phyloP scores from a whole-genome alignment of 805 yeast species.

The Torulaspora franciscae region DNA sequence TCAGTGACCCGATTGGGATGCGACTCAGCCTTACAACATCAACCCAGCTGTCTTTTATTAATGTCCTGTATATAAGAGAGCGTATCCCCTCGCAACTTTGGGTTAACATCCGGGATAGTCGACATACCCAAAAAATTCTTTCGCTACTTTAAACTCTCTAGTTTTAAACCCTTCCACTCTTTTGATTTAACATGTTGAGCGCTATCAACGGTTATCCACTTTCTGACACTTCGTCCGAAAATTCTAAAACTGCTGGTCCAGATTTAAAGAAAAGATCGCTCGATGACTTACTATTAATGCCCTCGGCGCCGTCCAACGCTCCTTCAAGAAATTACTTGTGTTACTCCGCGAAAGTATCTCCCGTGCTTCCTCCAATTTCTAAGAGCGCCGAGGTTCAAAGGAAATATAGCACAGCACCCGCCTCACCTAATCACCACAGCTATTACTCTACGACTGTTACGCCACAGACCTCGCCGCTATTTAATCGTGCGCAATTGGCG shows the following conservation, averaged over 20 bases:
- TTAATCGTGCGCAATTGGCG: slow-evolving; percentile 12
- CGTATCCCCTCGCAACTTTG: not conserved
- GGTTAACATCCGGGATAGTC: no score
- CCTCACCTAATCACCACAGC: slow-evolving; percentile 24
- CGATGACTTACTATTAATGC: slow-evolving; percentile 25
- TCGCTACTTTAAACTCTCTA: not conserved
- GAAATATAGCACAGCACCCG: slow-evolving; percentile 33
- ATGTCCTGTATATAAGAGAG: not conserved
- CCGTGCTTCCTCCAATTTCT: slow-evolving; percentile 8
- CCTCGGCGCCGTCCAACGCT: slow-evolving; percentile 11
- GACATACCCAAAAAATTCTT: not conserved
- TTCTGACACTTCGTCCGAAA: slow-evolving; percentile 7
- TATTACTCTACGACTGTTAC: slow-evolving; percentile 13
- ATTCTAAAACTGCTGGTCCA: slow-evolving; percentile 17
- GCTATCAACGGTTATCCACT: slow-evolving; percentile 15
- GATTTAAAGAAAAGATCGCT: slow-evolving; percentile 17
- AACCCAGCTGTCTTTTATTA: slow-evolving; percentile 1
- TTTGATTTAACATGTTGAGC: slow-evolving; percentile 10
- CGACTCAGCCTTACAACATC: not conserved
- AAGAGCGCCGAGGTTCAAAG: slow-evolving; percentile 9
- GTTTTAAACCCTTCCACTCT: slow-evolving; percentile 5
- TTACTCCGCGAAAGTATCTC: slow-evolving; percentile 6
- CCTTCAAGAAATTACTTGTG: slow-evolving; percentile 7
- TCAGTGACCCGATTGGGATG: not conserved
- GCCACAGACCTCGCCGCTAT: slow-evolving; percentile 28